Percentiles rank a stretch among this genome's conserved stretches.
These are phyloP conservation scores for Arbutus unedo DNA, from an alignment of 148 eudicot genomes.

Conservation along the genomic window DNA sequence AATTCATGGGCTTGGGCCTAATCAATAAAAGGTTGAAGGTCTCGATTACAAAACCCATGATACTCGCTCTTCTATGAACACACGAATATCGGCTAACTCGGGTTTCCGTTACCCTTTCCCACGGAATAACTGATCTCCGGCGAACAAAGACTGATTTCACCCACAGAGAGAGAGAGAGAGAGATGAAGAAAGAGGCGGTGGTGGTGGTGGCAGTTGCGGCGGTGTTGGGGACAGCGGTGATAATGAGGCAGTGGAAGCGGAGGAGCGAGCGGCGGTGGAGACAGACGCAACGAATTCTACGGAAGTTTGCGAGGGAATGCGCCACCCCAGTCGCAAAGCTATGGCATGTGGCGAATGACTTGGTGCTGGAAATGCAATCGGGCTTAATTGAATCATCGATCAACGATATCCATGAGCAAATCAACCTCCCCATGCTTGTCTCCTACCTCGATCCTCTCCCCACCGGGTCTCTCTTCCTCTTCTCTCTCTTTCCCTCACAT, in stretches of 20 bases:
- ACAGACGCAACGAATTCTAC: constrained; percentile 32
- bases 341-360: constrained; percentile 39
- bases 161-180: constrained; percentile 18
- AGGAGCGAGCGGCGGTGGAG: constrained; percentile 34
- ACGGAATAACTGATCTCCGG: not conserved
- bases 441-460: constrained; percentile 44
- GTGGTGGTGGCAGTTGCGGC: constrained; percentile 20
- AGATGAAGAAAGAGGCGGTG: constrained; percentile 20
- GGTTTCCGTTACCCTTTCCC: not conserved
- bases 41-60: not conserved
- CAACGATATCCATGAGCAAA: not conserved
- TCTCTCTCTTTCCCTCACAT: not conserved
- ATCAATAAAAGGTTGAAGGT: not conserved
- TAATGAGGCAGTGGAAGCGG: constrained; percentile 26
- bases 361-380: constrained; percentile 36
- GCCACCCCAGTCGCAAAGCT: constrained; percentile 51
- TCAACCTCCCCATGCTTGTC: constrained; percentile 29
- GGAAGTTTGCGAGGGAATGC: constrained; percentile 48
- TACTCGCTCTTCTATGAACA: constrained; percentile 2
- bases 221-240: constrained; percentile 25
- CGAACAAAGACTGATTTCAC: not conserved
- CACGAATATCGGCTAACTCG: not conserved
- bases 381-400: constrained; percentile 6
- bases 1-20: not conserved
- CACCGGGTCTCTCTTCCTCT: constrained; percentile 34